phyloP scores from a whole-genome alignment of 805 yeast species.

The Saccharomycopsis selenospora region DNA sequence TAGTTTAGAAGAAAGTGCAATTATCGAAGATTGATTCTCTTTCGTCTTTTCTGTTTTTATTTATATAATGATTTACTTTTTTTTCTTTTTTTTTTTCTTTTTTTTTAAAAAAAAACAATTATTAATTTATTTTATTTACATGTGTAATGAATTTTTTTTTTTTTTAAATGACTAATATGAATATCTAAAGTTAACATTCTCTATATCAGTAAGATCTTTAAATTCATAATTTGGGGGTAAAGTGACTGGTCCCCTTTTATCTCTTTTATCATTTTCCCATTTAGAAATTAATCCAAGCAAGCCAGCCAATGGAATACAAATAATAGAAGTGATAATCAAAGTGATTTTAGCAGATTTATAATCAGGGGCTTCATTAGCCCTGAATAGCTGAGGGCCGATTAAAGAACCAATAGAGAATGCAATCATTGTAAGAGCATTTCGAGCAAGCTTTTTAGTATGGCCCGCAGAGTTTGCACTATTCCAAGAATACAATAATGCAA shows the following conservation, averaged over 20 bases:
- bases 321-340: too few species aligned
- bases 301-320: slow-evolving; percentile 27
- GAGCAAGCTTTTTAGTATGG: too few species aligned
- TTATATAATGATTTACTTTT: too few species aligned
- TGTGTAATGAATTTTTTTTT: too few species aligned
- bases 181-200: slow-evolving; percentile 49
- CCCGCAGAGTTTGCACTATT: too few species aligned
- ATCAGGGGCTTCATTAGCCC: slow-evolving; percentile 35
- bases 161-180: too few species aligned
- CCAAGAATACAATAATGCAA: too few species aligned
- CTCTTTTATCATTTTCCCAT: slow-evolving; percentile 35
- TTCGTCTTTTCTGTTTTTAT: too few species aligned
- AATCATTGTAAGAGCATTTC: too few species aligned
- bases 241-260: slow-evolving; percentile 23
- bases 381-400: slow-evolving; percentile 47
- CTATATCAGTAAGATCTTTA: slow-evolving; percentile 46
- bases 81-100: too few species aligned
- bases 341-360: slow-evolving; percentile 36
- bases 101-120: too few species aligned
- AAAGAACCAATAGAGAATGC: slow-evolving; percentile 49
- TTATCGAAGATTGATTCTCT: background rate
- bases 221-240: slow-evolving; percentile 37
- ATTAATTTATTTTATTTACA: too few species aligned
- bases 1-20: slow-evolving; percentile 9
- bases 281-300: slow-evolving; percentile 28